phyloP scores from a whole-genome alignment of 2,329 filamentous ascomycete genomes.

The Tolypocladium ovalisporum region DNA sequence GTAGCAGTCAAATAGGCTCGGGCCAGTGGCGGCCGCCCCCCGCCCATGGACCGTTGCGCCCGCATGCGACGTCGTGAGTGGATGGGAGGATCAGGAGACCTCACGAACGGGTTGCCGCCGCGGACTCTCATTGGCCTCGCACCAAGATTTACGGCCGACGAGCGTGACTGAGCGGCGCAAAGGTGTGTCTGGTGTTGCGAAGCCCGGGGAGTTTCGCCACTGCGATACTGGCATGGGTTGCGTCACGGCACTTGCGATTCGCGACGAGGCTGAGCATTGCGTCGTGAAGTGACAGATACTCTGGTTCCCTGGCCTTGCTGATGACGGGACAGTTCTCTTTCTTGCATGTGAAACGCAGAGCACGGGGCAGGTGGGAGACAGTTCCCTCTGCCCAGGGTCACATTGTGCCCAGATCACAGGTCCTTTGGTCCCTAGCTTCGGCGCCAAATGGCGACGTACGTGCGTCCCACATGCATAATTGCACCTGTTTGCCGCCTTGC shows the following conservation, averaged over 20 bases:
- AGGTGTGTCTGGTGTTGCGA: neutral
- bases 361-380: neutral
- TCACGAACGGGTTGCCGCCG: neutral
- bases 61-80: neutral
- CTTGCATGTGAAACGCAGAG: neutral
- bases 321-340: neutral
- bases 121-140: neutral
- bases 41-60: neutral
- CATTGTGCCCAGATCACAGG: neutral
- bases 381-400: neutral
- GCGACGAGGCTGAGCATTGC: neutral
- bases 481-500: neutral
- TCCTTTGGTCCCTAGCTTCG: neutral
- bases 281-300: neutral
- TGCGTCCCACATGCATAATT: neutral
- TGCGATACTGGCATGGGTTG: neutral
- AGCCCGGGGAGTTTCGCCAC: neutral
- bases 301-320: neutral
- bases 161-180: neutral
- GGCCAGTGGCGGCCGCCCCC: neutral
- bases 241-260: neutral
- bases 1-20: neutral
- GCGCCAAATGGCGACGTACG: neutral
- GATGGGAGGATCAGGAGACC: slow-evolving; percentile 1
- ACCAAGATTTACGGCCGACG: neutral